phyloP scores from a whole-genome alignment of 805 yeast genomes.

The Torulaspora delbrueckii region DNA sequence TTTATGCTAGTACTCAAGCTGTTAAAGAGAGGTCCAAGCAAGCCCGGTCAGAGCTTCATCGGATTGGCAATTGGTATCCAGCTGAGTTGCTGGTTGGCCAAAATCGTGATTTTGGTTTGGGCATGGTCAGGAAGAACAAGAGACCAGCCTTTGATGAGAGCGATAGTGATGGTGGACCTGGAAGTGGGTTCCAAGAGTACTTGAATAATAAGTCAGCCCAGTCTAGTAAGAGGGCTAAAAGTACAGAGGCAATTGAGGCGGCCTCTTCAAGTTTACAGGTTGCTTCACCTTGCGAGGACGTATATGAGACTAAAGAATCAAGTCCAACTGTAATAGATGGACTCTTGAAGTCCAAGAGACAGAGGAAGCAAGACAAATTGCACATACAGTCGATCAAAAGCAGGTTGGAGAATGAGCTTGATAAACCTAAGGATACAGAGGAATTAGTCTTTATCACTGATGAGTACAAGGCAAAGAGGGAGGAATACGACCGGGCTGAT shows the following conservation, averaged over 20 bases:
- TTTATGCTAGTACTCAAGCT: background rate
- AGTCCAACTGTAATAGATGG: constrained; percentile 37
- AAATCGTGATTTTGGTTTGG: background rate
- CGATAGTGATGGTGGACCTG: constrained; percentile 43
- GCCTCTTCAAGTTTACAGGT: background rate
- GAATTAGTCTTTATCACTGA: constrained; percentile 47
- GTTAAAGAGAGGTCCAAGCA: background rate
- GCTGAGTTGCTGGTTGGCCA: background rate
- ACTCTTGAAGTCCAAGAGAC: constrained; percentile 42
- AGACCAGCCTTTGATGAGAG: constrained; percentile 15
- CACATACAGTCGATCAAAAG: constrained; percentile 37
- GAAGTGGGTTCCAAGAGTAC: constrained; percentile 37
- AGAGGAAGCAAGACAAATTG: constrained; percentile 44
- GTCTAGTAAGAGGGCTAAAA: constrained; percentile 10
- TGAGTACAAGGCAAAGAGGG: constrained; percentile 41
- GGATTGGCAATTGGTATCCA: background rate
- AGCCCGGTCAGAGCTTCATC: background rate
- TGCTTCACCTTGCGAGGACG: background rate
- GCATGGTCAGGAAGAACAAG: constrained; percentile 14
- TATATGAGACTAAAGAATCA: constrained; percentile 14
- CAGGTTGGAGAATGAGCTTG: constrained; percentile 38
- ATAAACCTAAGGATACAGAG: constrained; percentile 37
- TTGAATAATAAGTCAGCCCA: constrained; percentile 22
- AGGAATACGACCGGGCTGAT: constrained; percentile 25
- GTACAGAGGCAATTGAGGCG: constrained; percentile 6